Base-by-base conservation (phyloP, 2,329 filamentous ascomycete species). In the Dryadomyces quercivorus region DNA sequence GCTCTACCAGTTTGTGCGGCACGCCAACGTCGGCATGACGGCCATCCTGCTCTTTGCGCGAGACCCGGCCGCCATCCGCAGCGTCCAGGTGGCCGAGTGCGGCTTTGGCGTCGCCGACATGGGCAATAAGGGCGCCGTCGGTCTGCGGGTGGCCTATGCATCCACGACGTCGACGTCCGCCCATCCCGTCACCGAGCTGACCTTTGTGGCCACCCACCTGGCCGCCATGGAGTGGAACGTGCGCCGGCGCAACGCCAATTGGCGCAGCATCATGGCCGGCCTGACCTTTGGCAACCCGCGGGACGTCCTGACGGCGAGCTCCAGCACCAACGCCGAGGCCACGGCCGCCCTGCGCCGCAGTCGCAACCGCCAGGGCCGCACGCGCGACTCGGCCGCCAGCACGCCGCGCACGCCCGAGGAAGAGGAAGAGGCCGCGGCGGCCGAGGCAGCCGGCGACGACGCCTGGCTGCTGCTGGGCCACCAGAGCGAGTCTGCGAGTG, bases 91-190 rank as follows among this genome's bases (percentile, higher is more conserved):
- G n/a, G 88, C 86, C 2, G 87, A 86, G 53, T 85, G 90, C 2
- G 91, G 93, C 0, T 86, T 96, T 50, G 93, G 93, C 0, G 68
- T 90, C 1, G 84, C 83, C 56, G 85, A 92, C 51, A 93, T 95
- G 85, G 93, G 90, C 16, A 96, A 96, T 69, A 98, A 98, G 70
- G 93, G 92, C 34, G 92, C 90, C 3, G 86, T 95, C 0, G 93
- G 86, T 0, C 75, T 92, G 57, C 77, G 90, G 38, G 69, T 93
- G 46, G 75, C 81, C 15, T 85, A 88, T 21, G 64, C 63, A n/a
- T n/a, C n/a, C 6, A 59, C 66, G 55, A 63, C 31, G 13, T 22
- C 62, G 61, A 20, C 44, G 3, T 36, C 72, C 38, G 4, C 38
- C 12, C 3, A 13, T 42, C 38, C 15, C 18, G 5, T 78, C 85